Conservation (phyloP, 371 early-diverging fungal species). For the Lichtheimia hyalospora region DNA sequence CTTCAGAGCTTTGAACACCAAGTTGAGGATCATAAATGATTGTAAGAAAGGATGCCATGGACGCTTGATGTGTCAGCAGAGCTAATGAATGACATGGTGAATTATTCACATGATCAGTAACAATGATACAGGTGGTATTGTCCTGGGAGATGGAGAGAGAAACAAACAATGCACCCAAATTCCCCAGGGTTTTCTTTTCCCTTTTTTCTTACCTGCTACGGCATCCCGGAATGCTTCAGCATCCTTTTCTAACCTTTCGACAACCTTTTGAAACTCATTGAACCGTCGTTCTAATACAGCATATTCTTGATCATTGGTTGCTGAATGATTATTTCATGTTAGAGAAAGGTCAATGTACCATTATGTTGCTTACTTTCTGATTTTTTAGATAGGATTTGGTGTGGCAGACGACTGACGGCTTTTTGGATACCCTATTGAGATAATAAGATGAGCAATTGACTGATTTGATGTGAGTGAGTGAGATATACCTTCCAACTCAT, state of each 20-base stretch:
- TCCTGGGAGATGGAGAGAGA: neutral
- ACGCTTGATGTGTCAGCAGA: slow-evolving; percentile 68
- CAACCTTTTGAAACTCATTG: slow-evolving; percentile 54
- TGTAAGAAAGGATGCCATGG: slow-evolving; percentile 63
- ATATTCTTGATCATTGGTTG: slow-evolving; percentile 73
- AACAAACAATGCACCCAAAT: neutral
- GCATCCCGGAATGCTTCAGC: slow-evolving; percentile 77
- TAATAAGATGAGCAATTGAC: neutral
- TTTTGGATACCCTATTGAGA: slow-evolving; percentile 22
- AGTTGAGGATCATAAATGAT: slow-evolving; percentile 56
- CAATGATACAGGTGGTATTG: too few species aligned
- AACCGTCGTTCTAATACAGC: slow-evolving; percentile 61
- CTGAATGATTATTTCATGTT: slow-evolving; percentile 23
- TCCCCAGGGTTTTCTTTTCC: too few species aligned
- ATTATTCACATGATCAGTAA: neutral
- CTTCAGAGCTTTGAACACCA: slow-evolving; percentile 26
- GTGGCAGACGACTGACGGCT: slow-evolving; percentile 28
- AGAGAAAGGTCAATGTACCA: neutral
- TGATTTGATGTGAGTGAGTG: neutral
- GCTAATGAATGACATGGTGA: slow-evolving; percentile 24
- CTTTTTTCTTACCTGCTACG: slow-evolving; percentile 47
- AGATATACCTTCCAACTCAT: slow-evolving; percentile 31
- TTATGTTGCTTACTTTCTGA: slow-evolving; percentile 30
- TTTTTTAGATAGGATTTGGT: slow-evolving; percentile 47
- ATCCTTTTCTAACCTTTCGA: slow-evolving; percentile 62